Evolutionary conservation across 257 asterid species (phyloP), one percentile per base, ranked within the genome.

Genomic region (Coffea canephora): DNA sequence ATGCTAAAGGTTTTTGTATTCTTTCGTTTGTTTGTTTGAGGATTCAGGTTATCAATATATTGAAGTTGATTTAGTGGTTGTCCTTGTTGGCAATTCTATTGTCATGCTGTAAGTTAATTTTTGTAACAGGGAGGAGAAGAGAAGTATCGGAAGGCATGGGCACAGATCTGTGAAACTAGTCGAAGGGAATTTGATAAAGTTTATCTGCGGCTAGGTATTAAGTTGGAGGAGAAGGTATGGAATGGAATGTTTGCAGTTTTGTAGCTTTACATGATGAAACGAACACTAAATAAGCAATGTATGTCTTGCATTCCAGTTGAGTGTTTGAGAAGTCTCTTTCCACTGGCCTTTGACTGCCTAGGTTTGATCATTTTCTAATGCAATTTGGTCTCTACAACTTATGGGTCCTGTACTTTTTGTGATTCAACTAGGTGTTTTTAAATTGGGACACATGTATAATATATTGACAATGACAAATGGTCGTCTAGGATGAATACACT

Each of bases 91-190:
- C 65, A 57, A 69, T 81, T 75, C 74, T 76, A 71, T 68, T 61
- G 65, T 15, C 46, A 45, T 65, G 50, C 72, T 70, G 81, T 74
- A 52, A 64, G 31, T 48, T 72, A 73, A 69, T 59, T 45, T 50
- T 39, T 73, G 39, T 74, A 79, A 46, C 87, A 95, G 99, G 91
- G 94, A 71, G 99, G 99, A 74, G 96, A 79, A 64, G 92, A 91
- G 82, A 91, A 81, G 82, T 95, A 93, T 80, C 81, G 97, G 62
- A 85, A 84, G 77, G 99, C 97, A 23, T 95, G 99, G 98, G 74
- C 90, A 57, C 87, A 86, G 54, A 95, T 95, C 67, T 95, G 99
- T 90, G 94, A 92, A 83, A 89, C 92, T 76, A 95, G 99, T 84
- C 89, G 97, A 77, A 86, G 69, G 66, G 97, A 91, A 85, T 95